Conservation (phyloP, 768 basidiomycete species). For the Heimioporus sp. region DNA sequence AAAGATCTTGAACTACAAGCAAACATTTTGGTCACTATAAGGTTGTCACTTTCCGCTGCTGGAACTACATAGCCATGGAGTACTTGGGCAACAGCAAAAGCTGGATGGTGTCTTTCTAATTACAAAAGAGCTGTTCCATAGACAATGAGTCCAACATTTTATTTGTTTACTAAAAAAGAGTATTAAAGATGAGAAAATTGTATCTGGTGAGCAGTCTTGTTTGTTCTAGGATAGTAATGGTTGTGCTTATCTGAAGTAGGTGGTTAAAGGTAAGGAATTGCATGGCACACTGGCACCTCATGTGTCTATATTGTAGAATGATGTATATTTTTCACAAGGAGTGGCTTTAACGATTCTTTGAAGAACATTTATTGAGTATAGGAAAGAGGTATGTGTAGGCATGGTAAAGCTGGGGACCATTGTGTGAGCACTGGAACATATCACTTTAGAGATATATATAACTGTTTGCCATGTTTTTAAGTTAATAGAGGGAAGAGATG, state of each 20-base stretch:
- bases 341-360: slow-evolving; percentile 1
- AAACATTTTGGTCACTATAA: not conserved
- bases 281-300: slow-evolving; percentile 9
- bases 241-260: not conserved
- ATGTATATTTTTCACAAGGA: slow-evolving; percentile 2
- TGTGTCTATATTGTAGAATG: not conserved
- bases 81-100: too few species aligned
- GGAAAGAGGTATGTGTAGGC: slow-evolving; percentile 8
- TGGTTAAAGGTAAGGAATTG: slow-evolving; percentile 10
- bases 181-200: too few species aligned
- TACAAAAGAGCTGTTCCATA: too few species aligned
- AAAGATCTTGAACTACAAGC: not conserved
- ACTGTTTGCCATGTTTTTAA: too few species aligned
- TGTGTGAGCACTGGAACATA: slow-evolving; percentile 3
- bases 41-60: slow-evolving; percentile 2
- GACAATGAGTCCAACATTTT: too few species aligned
- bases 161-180: too few species aligned
- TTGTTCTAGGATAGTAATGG: too few species aligned
- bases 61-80: not conserved
- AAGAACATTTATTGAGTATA: slow-evolving; percentile 1
- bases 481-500: too few species aligned
- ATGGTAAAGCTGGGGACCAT: not conserved
- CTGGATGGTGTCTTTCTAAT: too few species aligned
- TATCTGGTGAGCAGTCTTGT: too few species aligned
- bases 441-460: not conserved